Evolutionary conservation across 2,329 filamentous ascomycete species (phyloP).

Genomic region (Colletotrichum falcatum): DNA sequence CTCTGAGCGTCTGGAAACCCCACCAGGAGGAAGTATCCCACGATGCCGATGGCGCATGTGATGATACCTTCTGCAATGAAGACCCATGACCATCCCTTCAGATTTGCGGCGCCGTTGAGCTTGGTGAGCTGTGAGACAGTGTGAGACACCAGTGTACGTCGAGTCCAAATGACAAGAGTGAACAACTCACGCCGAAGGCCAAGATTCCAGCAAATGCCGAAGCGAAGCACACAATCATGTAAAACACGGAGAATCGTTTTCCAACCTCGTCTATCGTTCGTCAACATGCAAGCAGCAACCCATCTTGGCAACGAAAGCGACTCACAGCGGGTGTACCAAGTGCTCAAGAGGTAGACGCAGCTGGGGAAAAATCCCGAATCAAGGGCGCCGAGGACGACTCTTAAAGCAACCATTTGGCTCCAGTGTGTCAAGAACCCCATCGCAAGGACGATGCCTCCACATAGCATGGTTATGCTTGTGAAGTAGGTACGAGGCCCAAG

Average conservation of each 20-base stretch:
- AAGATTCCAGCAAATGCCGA: conserved; percentile 45
- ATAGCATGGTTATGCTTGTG: conserved; percentile 41
- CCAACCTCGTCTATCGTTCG: conserved; percentile 64
- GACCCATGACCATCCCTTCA: conserved; percentile 69
- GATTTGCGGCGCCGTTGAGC: conserved; percentile 66
- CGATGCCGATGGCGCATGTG: conserved; percentile 48
- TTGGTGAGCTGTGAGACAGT: conserved; percentile 41
- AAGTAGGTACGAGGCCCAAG: conserved; percentile 44
- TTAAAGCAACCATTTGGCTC: conserved; percentile 37
- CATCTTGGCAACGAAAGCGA: conserved; percentile 55
- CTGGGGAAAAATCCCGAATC: conserved; percentile 61
- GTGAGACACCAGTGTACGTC: conserved; percentile 40
- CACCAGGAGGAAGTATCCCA: conserved; percentile 73
- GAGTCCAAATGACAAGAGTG: background rate
- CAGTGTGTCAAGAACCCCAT: conserved; percentile 44
- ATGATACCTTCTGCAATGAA: conserved; percentile 75
- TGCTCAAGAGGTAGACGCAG: conserved; percentile 68
- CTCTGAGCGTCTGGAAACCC: conserved; percentile 81
- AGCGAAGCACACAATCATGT: conserved; percentile 45
- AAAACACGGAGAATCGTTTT: conserved; percentile 58
- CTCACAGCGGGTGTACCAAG: conserved; percentile 72
- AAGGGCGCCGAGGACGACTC: conserved; percentile 42
- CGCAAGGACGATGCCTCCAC: conserved; percentile 44
- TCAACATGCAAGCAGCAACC: conserved; percentile 59
- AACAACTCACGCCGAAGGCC: conserved; percentile 47